Percentiles rank a stretch among this genome's conserved stretches.
phyloP scores from a whole-genome alignment of 306 rosid species.

The Ceratonia siliqua region DNA sequence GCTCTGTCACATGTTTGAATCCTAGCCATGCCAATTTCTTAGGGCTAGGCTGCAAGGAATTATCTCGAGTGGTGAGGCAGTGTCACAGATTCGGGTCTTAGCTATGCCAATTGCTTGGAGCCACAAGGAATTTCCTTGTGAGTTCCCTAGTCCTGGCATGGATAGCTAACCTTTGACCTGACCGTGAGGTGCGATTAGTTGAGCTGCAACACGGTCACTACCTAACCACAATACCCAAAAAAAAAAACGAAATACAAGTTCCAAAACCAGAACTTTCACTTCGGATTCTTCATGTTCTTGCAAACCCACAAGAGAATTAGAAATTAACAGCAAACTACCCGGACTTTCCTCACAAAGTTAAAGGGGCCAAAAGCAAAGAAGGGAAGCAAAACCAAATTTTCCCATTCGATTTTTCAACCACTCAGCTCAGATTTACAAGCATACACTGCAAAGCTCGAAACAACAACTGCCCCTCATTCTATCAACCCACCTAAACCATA shows the following conservation, averaged over 20 bases:
- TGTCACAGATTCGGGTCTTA: too few species aligned
- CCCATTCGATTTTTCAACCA: background rate
- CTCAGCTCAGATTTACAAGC: conserved; percentile 25
- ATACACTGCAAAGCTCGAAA: background rate
- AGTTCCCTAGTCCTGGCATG: too few species aligned
- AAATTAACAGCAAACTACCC: conserved; percentile 15
- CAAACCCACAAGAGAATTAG: background rate
- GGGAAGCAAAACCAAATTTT: background rate
- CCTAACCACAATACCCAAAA: too few species aligned
- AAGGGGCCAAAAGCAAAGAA: background rate
- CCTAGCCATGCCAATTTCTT: too few species aligned
- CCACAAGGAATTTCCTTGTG: too few species aligned
- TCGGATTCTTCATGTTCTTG: background rate
- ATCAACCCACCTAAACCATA: background rate
- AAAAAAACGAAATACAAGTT: background rate
- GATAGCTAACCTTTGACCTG: too few species aligned
- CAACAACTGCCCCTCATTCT: background rate
- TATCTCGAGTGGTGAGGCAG: too few species aligned
- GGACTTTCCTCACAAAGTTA: background rate
- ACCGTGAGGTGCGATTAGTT: too few species aligned
- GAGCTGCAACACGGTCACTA: too few species aligned
- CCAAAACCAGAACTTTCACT: background rate
- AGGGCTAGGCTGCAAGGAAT: too few species aligned
- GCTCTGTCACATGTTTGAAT: too few species aligned
- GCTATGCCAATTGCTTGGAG: too few species aligned